A percentile compares a stretch with the other conserved stretches of the same genome.
These are phyloP conservation scores for Geotrichum candidum DNA, from an alignment of 1,139 yeast genomes.

Conservation along the genomic window DNA sequence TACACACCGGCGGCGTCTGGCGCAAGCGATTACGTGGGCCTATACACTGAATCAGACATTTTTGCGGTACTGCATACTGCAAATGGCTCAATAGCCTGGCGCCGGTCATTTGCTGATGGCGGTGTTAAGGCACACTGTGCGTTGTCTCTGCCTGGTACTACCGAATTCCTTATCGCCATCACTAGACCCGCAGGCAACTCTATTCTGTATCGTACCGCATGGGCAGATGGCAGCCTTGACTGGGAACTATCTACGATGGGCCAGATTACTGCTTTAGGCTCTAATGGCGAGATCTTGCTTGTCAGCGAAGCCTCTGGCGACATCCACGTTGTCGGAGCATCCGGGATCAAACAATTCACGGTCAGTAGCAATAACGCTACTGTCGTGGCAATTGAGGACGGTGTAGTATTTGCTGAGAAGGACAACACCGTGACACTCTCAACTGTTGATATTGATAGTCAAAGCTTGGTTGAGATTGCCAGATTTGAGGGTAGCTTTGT, in stretches of 20 bases:
- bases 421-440: slow-evolving; percentile 1
- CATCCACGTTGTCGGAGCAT: background rate
- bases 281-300: background rate
- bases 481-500: slow-evolving; percentile 4
- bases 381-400: slow-evolving; percentile 6
- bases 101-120: slow-evolving; percentile 14
- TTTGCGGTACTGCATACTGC: slow-evolving; percentile 24
- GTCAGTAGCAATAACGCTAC: background rate
- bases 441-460: slow-evolving; percentile 1
- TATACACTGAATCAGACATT: slow-evolving; percentile 20
- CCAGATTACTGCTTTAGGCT: slow-evolving; percentile 7
- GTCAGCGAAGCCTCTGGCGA: slow-evolving; percentile 6
- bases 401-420: background rate
- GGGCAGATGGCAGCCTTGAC: slow-evolving; percentile 18
- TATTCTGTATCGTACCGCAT: slow-evolving; percentile 9
- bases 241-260: slow-evolving; percentile 17
- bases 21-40: slow-evolving; percentile 11
- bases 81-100: slow-evolving; percentile 26
- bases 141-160: background rate
- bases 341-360: slow-evolving; percentile 4
- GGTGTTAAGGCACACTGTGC: background rate
- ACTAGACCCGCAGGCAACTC: slow-evolving; percentile 2
- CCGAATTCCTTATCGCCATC: slow-evolving; percentile 3
- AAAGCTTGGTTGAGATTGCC: background rate
- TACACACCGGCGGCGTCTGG: slow-evolving; percentile 5